A percentile compares a stretch with the other conserved stretches of the same genome.
These are phyloP conservation scores for Aspergillus sp. DNA, from an alignment of 2,329 filamentous ascomycete genomes.

Conservation along the genomic window DNA sequence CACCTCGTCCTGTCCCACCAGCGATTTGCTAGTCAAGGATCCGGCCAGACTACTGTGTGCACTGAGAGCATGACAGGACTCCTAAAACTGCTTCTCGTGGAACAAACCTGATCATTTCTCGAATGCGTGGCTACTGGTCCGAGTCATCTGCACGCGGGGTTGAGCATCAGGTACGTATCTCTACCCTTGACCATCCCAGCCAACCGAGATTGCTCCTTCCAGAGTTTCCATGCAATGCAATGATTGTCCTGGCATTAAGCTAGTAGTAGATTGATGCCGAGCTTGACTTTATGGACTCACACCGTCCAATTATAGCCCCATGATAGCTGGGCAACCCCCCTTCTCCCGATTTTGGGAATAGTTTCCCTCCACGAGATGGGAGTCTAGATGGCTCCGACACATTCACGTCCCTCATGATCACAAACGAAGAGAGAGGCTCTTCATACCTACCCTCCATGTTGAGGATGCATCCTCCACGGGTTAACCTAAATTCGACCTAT, in stretches of 20 bases:
- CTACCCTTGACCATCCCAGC: conserved; percentile 1
- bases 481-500: not conserved
- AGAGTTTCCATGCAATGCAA: conserved; percentile 22
- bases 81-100: conserved; percentile 5
- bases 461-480: conserved; percentile 6
- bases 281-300: conserved; percentile 19
- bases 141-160: conserved; percentile 25
- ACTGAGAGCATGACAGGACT: conserved; percentile 10
- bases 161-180: conserved; percentile 1
- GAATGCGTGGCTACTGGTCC: conserved; percentile 20
- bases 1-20: conserved; percentile 16
- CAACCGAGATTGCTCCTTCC: conserved; percentile 21
- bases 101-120: conserved; percentile 16
- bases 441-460: not conserved
- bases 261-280: conserved; percentile 16
- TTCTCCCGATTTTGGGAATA: not conserved
- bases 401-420: conserved; percentile 7
- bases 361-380: not conserved
- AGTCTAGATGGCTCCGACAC: conserved; percentile 7
- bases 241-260: conserved; percentile 28
- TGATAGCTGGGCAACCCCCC: conserved; percentile 5
- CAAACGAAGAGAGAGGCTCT: conserved; percentile 7
- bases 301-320: conserved; percentile 17
- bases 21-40: not conserved
- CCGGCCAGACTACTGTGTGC: not conserved